phyloP scores from a whole-genome alignment of 495 filamentous ascomycete species.

The Lasiosphaeria hispida region DNA sequence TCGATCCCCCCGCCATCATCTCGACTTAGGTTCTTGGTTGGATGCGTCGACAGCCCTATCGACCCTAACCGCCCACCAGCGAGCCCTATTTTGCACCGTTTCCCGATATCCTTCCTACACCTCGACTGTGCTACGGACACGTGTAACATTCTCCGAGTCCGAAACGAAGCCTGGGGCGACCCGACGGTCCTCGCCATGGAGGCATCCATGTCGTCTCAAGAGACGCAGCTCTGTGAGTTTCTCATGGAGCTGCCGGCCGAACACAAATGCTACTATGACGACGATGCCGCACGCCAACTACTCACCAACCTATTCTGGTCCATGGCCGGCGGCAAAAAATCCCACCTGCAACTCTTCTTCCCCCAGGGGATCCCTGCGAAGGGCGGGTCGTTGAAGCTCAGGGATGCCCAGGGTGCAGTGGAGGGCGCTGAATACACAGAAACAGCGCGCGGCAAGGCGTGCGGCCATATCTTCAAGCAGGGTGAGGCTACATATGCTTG shows the following conservation, averaged over 20 bases:
- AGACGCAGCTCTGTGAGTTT: slow-evolving; percentile 73
- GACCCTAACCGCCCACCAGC: no score
- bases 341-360: slow-evolving; percentile 75
- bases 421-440: slow-evolving; percentile 95
- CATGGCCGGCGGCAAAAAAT: slow-evolving; percentile 67
- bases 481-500: slow-evolving; percentile 93
- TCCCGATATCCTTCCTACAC: no score
- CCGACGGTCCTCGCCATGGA: slow-evolving; percentile 33
- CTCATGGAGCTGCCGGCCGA: slow-evolving; percentile 69
- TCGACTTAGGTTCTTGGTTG: no score
- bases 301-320: slow-evolving; percentile 80
- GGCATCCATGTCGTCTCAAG: slow-evolving; percentile 62
- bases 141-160: not conserved
- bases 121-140: no score
- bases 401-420: slow-evolving; percentile 82
- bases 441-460: slow-evolving; percentile 88
- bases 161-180: not conserved
- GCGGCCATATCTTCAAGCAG: slow-evolving; percentile 91
- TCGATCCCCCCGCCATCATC: no score
- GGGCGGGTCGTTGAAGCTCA: slow-evolving; percentile 65
- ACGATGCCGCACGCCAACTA: slow-evolving; percentile 64
- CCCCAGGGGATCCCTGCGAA: slow-evolving; percentile 63
- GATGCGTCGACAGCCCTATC: no score
- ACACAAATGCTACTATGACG: slow-evolving; percentile 69
- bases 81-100: no score